Evolutionary conservation across 805 yeast genomes (phyloP).

Genomic region (Kodamaea lidongshanica): DNA sequence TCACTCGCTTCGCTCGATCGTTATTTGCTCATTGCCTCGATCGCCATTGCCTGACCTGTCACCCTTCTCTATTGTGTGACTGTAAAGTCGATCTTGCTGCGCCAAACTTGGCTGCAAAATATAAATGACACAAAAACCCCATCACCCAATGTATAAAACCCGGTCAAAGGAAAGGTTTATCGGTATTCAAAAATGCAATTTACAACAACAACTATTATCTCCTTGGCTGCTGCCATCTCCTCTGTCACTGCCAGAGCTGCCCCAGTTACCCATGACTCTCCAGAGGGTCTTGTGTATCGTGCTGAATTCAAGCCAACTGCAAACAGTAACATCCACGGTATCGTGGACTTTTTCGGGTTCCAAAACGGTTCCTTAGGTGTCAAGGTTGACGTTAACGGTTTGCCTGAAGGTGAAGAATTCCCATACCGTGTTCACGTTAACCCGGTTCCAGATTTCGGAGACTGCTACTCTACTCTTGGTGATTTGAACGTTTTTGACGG

Average conservation of each 20-base stretch:
- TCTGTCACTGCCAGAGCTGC: conserved; percentile 11
- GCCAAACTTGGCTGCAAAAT: too few relatives aligned
- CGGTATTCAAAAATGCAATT: conserved; percentile 6
- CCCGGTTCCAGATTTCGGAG: conserved; percentile 24
- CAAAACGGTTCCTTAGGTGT: conserved; percentile 28
- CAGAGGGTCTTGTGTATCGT: conserved; percentile 18
- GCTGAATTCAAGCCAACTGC: conserved; percentile 22
- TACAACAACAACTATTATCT: background rate
- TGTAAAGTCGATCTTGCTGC: too few relatives aligned
- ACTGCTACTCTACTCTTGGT: conserved; percentile 24
- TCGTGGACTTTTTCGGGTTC: conserved; percentile 22
- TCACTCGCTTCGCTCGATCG: too few relatives aligned
- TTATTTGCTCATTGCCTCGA: too few relatives aligned
- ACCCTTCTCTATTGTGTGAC: too few relatives aligned
- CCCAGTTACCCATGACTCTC: conserved; percentile 25
- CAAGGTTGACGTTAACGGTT: conserved; percentile 22
- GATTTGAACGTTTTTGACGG: conserved; percentile 38
- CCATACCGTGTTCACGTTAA: conserved; percentile 32
- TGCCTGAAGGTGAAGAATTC: conserved; percentile 38
- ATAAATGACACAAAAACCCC: too few relatives aligned
- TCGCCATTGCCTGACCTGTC: too few relatives aligned
- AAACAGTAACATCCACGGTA: conserved; percentile 19
- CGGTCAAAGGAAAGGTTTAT: conserved; percentile 1
- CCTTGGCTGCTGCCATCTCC: conserved; percentile 1
- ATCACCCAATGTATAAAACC: too few relatives aligned